Percentiles rank a stretch among this genome's conserved stretches.
These are phyloP conservation scores for Microthlaspi erraticum DNA, from an alignment of 345 rosid species.

Conservation along the genomic window DNA sequence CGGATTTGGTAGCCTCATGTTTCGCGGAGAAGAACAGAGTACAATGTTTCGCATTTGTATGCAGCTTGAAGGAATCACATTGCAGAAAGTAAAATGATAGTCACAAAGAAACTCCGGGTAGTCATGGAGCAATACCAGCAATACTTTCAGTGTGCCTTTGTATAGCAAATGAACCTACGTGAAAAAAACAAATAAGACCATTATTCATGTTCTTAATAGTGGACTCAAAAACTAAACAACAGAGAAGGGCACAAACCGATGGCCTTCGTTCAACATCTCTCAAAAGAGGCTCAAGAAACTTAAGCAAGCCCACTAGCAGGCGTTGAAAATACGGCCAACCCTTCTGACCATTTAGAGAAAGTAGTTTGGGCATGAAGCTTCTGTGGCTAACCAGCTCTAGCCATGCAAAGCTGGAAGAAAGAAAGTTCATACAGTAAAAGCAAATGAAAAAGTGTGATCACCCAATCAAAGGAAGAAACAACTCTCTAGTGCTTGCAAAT, in stretches of 20 bases:
- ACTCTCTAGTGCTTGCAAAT: too few relatives aligned
- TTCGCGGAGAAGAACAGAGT: conserved; percentile 83
- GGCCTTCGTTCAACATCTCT: conserved; percentile 72
- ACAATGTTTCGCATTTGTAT: conserved; percentile 91
- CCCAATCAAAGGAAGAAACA: too few relatives aligned
- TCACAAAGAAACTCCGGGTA: conserved; percentile 84
- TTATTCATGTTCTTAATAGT: too few relatives aligned
- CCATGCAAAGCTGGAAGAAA: too few relatives aligned
- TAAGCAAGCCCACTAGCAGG: conserved; percentile 75
- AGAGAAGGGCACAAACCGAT: conserved; percentile 57
- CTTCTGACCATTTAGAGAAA: conserved; percentile 67
- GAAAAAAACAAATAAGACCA: too few relatives aligned
- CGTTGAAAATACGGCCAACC: conserved; percentile 85
- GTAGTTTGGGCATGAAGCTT: conserved; percentile 22
- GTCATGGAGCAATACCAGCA: conserved; percentile 83
- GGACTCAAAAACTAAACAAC: background rate
- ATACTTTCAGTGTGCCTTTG: conserved; percentile 78
- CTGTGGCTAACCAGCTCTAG: too few relatives aligned
- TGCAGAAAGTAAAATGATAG: conserved; percentile 86
- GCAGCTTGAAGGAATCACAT: conserved; percentile 89
- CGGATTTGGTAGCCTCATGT: conserved; percentile 91
- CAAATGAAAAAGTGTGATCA: too few relatives aligned
- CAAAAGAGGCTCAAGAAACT: conserved; percentile 82
- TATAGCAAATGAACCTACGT: conserved; percentile 70
- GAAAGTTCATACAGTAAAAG: too few relatives aligned